Conservation (phyloP, 768 basidiomycete genomes). For the Mycena rebaudengoi region DNA sequence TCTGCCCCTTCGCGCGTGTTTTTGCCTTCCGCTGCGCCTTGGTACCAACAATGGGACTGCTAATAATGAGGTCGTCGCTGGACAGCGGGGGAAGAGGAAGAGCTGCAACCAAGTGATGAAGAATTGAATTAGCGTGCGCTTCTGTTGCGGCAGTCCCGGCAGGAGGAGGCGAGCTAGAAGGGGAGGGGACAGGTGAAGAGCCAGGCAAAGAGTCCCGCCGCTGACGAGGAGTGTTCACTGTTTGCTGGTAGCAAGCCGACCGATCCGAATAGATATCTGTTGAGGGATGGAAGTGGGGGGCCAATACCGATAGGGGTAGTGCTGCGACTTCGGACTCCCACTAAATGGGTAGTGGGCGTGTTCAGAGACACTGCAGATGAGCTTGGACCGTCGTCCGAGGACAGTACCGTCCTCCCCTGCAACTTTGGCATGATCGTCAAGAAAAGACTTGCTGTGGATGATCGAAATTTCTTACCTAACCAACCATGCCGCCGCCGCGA, state of each 20-base stretch:
- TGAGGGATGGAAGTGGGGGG: neutral
- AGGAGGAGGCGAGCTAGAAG: no score
- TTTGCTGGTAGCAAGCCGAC: neutral
- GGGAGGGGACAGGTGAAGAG: neutral
- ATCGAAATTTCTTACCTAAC: slow-evolving; percentile 1
- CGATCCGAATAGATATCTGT: neutral
- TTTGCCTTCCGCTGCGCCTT: slow-evolving; percentile 4
- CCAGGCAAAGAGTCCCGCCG: neutral
- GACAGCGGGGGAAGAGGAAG: neutral
- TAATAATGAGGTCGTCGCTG: slow-evolving; percentile 11
- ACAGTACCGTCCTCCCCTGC: neutral
- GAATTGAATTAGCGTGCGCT: neutral
- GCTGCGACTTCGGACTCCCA: neutral
- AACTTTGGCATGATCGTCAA: neutral
- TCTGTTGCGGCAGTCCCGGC: neutral
- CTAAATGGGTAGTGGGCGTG: neutral
- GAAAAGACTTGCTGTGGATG: neutral
- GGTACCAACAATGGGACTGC: slow-evolving; percentile 11
- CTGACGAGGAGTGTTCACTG: neutral
- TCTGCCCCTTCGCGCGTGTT: neutral
- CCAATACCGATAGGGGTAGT: neutral
- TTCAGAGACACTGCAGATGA: neutral
- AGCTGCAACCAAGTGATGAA: neutral
- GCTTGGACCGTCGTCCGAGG: neutral
- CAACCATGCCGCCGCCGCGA: neutral